phyloP scores from a whole-genome alignment of 805 yeast genomes.

The Zygosaccharomyces rouxii region DNA sequence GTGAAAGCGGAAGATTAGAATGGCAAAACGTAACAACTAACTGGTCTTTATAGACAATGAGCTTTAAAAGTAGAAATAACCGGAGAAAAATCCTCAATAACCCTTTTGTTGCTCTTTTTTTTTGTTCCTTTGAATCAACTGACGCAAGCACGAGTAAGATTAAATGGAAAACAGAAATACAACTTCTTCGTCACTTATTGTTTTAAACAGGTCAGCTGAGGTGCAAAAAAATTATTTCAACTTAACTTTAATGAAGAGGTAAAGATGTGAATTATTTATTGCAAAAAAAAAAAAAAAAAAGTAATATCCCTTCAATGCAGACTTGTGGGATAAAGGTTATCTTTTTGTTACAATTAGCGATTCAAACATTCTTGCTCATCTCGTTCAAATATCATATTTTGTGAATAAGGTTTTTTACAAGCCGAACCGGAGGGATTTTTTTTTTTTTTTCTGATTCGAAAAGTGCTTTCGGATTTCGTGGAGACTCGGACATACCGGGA shows the following conservation, averaged over 20 bases:
- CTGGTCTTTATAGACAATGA: not conserved
- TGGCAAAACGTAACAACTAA: not conserved
- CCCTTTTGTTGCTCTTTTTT: not conserved
- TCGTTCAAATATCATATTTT: conserved; percentile 3
- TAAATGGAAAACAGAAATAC: not conserved
- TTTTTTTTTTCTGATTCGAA: not conserved
- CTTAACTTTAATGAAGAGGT: too few species aligned
- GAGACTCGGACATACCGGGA: not conserved
- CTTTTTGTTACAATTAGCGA: not conserved
- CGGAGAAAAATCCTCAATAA: not conserved
- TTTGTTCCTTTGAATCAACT: not conserved
- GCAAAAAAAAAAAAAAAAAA: too few species aligned
- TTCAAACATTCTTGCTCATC: not conserved
- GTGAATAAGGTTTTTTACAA: not conserved
- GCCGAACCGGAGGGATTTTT: conserved; percentile 7
- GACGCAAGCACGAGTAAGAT: not conserved
- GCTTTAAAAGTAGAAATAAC: not conserved
- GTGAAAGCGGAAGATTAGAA: too few species aligned
- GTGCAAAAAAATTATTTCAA: too few species aligned
- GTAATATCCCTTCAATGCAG: too few species aligned
- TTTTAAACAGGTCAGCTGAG: too few species aligned
- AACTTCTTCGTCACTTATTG: too few species aligned
- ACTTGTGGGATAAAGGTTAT: not conserved
- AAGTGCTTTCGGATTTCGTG: not conserved
- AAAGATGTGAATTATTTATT: too few species aligned